Base-by-base conservation (phyloP, 177 flowering plant genomes). In the Vitis hybrid region DNA sequence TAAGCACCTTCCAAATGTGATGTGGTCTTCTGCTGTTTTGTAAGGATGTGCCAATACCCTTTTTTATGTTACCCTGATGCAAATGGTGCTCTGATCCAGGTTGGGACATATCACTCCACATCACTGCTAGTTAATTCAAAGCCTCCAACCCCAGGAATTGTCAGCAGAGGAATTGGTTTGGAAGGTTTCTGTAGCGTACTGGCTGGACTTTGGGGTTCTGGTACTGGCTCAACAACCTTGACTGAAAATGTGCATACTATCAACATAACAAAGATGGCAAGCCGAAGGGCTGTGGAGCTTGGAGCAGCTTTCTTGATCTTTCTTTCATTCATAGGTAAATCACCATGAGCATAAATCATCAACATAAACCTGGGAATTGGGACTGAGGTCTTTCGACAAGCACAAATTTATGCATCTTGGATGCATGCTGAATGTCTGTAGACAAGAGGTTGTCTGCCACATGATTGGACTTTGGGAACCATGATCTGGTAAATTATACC, bases 201-300 rank as follows among this genome's bases (percentile, higher is more conserved):
- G 64, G 97, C 95, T 59, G 98, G 97, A 65, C 82, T 95, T 66
- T 95, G 97, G 97, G 98, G 98, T 61, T 79, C 97, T 1, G 97
- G 95, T 9, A 88, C 94, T 62, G 97, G 97, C 14, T 86, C 97
- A 67, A 88, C 97, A 54, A 92, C 97, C 13, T 81, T 95, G 83
- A 91, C 91, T 11, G 98, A 95, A 79, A 95, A 91, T 64, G 73
- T 87, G 22, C 92, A 92, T 62, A 92, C 97, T 10, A 86, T 92
- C 64, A 73, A 79, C 56, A 71, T 80, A 66, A 92, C 97, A 62
- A 90, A 87, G 76, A 84, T 95, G 67, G 97, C 95, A 50, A 91
- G 73, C 76, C 87, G 98, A 68, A 89, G 83, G 69, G 94, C 87
- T n/a, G 71, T 95, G 58, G 82, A 76, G 68, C 61, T 90, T 77